Evolutionary conservation across 176 grass and related monocot genomes (phyloP), one percentile per base, ranked within the genome.

Genomic region (Sorghum bicolor): DNA sequence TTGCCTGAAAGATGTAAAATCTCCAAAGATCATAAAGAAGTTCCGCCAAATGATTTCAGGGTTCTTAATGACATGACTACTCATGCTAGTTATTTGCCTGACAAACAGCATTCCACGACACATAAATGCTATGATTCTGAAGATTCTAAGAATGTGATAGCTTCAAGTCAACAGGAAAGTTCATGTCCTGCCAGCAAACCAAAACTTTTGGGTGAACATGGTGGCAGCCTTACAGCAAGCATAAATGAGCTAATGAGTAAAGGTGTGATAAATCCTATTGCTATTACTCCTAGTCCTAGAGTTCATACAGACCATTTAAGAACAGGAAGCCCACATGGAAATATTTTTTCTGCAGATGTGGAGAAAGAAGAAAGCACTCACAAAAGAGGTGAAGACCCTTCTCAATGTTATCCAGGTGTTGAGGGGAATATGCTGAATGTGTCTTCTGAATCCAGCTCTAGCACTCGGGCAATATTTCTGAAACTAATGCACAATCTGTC

Each of bases 401-500:
- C 78, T 79, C 77, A 77, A 17, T 74, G 58, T 40, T 72, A 66
- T 88, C 17, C 64, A 62, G 43, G 50, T 79, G 30, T 40, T 43
- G 66, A 37, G 78, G 73, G n/a, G 37, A 77, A 72, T 17, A 82
- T 63, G 72, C 76, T 74, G 73, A 73, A 85, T 68, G 72, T 60
- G 29, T 81, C 86, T 72, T 71, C 5, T 9, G 73, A 79, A 24
- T 72, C 82, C 13, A 73, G 66, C 55, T 82, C 57, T 67, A 88
- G 48, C 22, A 72, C 57, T 28, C 72, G 30, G 61, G 66, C 57
- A 50, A 58, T 70, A 48, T 66, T 92, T 75, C 52, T 92, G 47
- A 88, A 86, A 70, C 78, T 85, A 69, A 81, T 95, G 83, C 86
- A 95, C 71, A 83, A 86, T 82, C 83, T 92, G 24, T 90, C 86